A percentile compares a stretch with the other conserved stretches of the same genome.
These are phyloP conservation scores for Penicillium polonicum DNA, from an alignment of 2,329 filamentous ascomycete genomes.

Conservation along the genomic window DNA sequence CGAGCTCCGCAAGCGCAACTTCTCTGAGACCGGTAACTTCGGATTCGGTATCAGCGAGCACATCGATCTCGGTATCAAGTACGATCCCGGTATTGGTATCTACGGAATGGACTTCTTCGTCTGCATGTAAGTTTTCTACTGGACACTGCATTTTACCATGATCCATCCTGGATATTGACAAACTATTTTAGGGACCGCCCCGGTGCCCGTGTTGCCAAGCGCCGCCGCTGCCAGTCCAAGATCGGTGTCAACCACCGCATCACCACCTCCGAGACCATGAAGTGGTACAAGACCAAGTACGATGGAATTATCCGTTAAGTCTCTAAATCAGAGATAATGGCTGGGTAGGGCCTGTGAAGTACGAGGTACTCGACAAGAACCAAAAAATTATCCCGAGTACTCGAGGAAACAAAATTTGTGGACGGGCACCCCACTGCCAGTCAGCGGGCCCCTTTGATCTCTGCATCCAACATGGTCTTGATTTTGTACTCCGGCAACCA, in stretches of 20 bases:
- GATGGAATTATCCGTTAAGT: conserved; percentile 98
- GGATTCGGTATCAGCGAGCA: conserved; percentile 99
- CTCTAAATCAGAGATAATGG: conserved; percentile 9
- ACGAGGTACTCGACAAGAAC: conserved; percentile 35
- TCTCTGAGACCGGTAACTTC: conserved; percentile 99
- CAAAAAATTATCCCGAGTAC: conserved; percentile 22
- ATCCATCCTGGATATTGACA: conserved; percentile 1
- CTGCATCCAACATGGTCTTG: conserved; percentile 30
- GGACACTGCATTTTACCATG: too few species aligned
- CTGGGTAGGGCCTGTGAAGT: conserved; percentile 25
- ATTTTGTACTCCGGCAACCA: conserved; percentile 39
- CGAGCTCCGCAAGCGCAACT: conserved; percentile 99
- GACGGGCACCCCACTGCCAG: conserved; percentile 16
- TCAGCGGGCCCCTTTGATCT: conserved; percentile 24
- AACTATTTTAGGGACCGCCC: conserved; percentile 70
- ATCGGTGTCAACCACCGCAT: conserved; percentile 90
- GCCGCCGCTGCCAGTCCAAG: conserved; percentile 81
- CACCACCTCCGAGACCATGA: conserved; percentile 91
- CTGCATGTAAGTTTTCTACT: conserved; percentile 74
- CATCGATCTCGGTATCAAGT: conserved; percentile 99
- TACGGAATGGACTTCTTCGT: conserved; percentile 99
- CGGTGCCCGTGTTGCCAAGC: conserved; percentile 95
- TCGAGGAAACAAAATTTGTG: conserved; percentile 28
- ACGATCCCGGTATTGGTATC: conserved; percentile 96
- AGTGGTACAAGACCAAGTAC: conserved; percentile 97